Percentiles rank a stretch among this genome's conserved stretches.
phyloP scores from a whole-genome alignment of 768 basidiomycete genomes.

The Tricholoma matsutake region DNA sequence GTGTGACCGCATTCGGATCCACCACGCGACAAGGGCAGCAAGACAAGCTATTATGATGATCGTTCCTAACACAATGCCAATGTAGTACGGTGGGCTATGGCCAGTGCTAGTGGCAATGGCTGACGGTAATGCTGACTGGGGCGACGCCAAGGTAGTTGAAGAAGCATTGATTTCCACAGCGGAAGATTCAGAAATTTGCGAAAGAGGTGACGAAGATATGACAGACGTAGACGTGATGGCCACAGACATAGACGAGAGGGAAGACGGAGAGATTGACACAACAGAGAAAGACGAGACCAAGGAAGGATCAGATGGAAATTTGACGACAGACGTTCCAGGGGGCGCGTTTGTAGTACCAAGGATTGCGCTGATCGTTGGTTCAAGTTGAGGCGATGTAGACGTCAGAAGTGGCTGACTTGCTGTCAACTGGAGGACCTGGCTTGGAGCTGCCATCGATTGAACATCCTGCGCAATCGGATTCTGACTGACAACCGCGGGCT shows the following conservation, averaged over 20 bases:
- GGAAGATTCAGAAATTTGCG: background rate
- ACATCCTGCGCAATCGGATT: constrained; percentile 7
- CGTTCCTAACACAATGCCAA: constrained; percentile 46
- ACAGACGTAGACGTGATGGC: constrained; percentile 1
- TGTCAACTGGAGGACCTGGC: constrained; percentile 4
- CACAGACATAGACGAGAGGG: background rate
- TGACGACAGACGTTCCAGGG: background rate
- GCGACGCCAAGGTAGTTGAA: constrained; percentile 5
- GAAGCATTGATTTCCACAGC: constrained; percentile 7
- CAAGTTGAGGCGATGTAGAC: constrained; percentile 5
- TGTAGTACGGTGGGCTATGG: constrained; percentile 43
- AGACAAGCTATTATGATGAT: constrained; percentile 44
- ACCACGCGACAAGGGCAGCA: constrained; percentile 47
- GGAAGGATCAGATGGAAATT: background rate
- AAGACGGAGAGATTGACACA: background rate
- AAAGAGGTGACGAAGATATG: background rate
- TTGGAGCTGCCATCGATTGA: constrained; percentile 1
- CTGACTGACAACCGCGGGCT: background rate
- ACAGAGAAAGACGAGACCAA: background rate
- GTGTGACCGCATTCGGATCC: constrained; percentile 39
- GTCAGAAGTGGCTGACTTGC: constrained; percentile 1
- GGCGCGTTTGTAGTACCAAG: background rate
- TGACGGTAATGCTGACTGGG: constrained; percentile 1
- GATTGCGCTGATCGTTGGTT: background rate
- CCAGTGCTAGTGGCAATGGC: background rate